Evolutionary conservation across 2,329 filamentous ascomycete genomes (phyloP), one percentile per base, ranked within the genome.

Genomic region (Sporothrix curviconia): DNA sequence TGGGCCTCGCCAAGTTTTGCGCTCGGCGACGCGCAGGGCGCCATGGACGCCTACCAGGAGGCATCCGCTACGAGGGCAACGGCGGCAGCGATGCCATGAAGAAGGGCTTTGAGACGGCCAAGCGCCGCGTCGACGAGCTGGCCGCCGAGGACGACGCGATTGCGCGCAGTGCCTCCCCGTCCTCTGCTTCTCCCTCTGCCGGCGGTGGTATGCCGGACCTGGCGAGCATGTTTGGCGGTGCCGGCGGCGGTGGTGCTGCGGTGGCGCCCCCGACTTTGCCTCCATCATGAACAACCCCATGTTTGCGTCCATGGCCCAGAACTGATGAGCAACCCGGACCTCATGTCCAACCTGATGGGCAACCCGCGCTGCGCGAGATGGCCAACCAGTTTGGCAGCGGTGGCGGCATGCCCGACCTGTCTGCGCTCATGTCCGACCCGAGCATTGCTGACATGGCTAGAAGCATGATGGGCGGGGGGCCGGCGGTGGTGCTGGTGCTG

Each of bases 81-180:
- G 94, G 94, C 55, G 94, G 94, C 61, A 95, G 89, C 65, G 92
- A 97, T 15, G 91, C 92, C 60, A 97, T 97, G 94, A 92, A 91
- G 79, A 95, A 92, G 76, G 94, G 94, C 19, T 94, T 83, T 69
- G 92, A 97, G 81, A 97, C 94, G 15, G 92, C 92, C 55, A 94
- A 89, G 80, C 85, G 84, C 67, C 84, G 89, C 66, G 86, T 95
- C 46, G 90, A 92, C 62, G 91, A 96, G 72, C 82, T 92, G 62
- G 76, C 71, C 51, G 76, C 75, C 37, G 81, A 79, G 75, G 61
- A 74, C n/a, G n/a, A n/a, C 74, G 72, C 50, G 74, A 68, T 52
- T 6, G 7, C 40, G 4, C 28, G 60, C 68, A 61, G 56, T 59
- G 24, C 68, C 65, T 14, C 68, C 61, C 28, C 68, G 66, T n/a